Evolutionary conservation across 139 green algal genomes (phyloP).

Genomic region (Picochlorum sp.): DNA sequence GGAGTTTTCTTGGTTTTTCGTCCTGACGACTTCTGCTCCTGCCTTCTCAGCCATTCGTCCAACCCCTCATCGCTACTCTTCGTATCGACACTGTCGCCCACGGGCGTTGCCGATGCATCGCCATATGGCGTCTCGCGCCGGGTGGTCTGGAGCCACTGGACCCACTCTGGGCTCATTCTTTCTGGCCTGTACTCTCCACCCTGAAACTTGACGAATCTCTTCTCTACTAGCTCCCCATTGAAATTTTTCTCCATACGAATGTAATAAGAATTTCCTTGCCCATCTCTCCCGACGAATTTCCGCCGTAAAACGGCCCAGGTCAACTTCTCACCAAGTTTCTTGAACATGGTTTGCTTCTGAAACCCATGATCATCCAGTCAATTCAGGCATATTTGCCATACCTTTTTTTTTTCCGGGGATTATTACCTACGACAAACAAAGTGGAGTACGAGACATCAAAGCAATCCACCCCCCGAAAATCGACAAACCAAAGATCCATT

Average conservation of each 20-base stretch:
- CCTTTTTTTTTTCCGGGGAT: no score
- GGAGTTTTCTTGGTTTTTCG: no score
- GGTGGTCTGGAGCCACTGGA: conserved; percentile 4
- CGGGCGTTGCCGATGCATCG: no score
- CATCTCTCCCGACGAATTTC: conserved; percentile 5
- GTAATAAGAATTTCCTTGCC: conserved; percentile 4
- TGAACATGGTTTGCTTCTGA: background rate
- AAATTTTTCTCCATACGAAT: conserved; percentile 5
- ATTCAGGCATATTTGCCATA: no score
- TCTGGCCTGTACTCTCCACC: background rate
- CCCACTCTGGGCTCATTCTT: background rate
- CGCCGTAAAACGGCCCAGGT: background rate
- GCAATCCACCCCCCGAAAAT: no score
- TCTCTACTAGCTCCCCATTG: conserved; percentile 8
- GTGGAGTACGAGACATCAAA: no score
- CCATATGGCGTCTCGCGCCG: background rate
- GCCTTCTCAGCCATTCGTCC: no score
- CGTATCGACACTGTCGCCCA: no score
- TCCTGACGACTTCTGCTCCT: no score
- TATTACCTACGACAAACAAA: no score
- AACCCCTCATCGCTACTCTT: no score
- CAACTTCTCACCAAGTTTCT: conserved; percentile 1
- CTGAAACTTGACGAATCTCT: conserved; percentile 6
- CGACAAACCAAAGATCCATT: no score
- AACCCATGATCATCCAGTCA: background rate